Base-by-base conservation (phyloP, 2,329 filamentous ascomycete species). In the Sporothrix globosa region DNA sequence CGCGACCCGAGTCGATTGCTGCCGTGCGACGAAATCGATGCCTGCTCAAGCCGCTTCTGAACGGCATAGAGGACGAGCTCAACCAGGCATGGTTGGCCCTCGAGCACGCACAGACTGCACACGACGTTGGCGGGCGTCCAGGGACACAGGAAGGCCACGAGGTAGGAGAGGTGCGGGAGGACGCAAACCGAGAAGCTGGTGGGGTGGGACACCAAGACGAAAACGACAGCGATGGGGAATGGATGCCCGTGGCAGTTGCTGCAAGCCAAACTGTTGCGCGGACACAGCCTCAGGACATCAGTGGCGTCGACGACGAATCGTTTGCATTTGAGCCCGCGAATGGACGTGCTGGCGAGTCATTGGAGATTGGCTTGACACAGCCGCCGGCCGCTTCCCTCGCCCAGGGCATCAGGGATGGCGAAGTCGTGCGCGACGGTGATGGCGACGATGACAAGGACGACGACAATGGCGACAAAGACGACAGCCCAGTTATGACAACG, bases 21-120 rank as follows among this genome's bases (percentile, higher is more conserved):
- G 19, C 5, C 5, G 69, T 61, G 21, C 63, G 24, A 4, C 39
- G 34, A 34, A 48, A 70, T 14, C 69, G 73, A 2, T 63, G 67
- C 14, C 70, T 30, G 11, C 60, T 74, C 21, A 44, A 61, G 30
- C 27, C 17, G 2, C 69, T 74, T 2, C 53, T 72, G 0, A 71
- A 71, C 61, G 60, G 27, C 14, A n/a, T 73, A 13, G 69, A 72
- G 54, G 73, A 74, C 66, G 70, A 72, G 5, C 46, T 74, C 17
- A 69, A 63, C n/a, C 14, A 24, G 0, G 65, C 70, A 2, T 58
- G 58, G 46, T 63, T 67, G 13, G 30, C 53, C 41, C 44, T 74
- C 4, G 69, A 72, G 58, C 41, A 65, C 27, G 19, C 24, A 1
- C 58, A 34, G 6, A 27, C 21, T 7, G 41, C 14, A 44, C 41